Evolutionary conservation across 768 basidiomycete species (phyloP).

Genomic region (Postia placenta): DNA sequence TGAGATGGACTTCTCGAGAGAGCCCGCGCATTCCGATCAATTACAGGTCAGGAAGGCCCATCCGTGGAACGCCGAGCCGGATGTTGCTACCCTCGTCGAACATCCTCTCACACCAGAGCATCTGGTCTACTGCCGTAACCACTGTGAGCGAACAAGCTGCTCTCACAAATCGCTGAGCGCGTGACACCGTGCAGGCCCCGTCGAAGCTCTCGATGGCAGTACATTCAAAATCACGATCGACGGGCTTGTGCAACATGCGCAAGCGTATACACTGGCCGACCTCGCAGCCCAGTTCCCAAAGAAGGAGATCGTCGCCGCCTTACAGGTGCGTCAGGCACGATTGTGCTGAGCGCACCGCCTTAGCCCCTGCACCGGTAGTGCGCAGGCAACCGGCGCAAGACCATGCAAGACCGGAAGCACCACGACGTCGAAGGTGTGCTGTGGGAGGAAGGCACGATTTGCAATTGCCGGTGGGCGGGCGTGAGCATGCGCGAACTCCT

Average conservation of each 20-base stretch:
- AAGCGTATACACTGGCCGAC: not conserved
- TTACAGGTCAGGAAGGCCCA: conserved; percentile 38
- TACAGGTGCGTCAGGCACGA: conserved; percentile 13
- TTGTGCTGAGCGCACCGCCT: not conserved
- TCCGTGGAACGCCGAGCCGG: conserved; percentile 71
- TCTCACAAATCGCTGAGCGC: not conserved
- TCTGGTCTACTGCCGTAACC: conserved; percentile 68
- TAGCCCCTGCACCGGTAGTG: too few species aligned
- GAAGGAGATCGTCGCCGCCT: conserved; percentile 23
- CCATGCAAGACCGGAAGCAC: conserved; percentile 16
- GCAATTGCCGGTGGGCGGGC: conserved; percentile 65
- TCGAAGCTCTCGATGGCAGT: conserved; percentile 43
- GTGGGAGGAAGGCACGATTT: conserved; percentile 54
- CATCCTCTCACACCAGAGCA: conserved; percentile 56
- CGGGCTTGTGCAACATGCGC: conserved; percentile 9
- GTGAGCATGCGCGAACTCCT: conserved; percentile 16
- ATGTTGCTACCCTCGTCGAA: conserved; percentile 46
- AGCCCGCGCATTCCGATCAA: conserved; percentile 44
- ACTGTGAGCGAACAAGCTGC: conserved; percentile 20
- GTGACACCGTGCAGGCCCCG: conserved; percentile 32
- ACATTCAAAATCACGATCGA: conserved; percentile 13
- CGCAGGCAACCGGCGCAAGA: conserved; percentile 23
- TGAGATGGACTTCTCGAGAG: conserved; percentile 19
- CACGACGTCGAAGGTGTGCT: conserved; percentile 18
- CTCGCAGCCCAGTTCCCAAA: conserved; percentile 1